Base-by-base conservation (phyloP, 495 filamentous ascomycete species). In the Glutinoglossum americanum region DNA sequence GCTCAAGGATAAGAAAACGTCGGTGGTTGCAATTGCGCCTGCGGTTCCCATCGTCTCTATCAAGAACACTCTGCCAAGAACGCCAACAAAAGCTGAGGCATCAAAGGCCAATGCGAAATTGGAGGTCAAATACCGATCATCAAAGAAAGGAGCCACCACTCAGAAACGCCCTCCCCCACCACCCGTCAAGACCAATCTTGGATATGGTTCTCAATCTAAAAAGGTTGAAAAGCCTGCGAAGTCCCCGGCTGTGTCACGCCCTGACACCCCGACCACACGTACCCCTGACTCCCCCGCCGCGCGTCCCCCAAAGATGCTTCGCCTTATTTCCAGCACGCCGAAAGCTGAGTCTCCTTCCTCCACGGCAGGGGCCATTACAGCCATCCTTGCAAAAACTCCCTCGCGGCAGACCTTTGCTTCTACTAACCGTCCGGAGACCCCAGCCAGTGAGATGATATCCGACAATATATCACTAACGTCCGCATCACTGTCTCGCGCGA, bases 401-500 rank as follows among this genome's bases (percentile, higher is more conserved):
- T 80, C 80, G 5, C 70, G 81, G 15, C 73, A 79, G 60, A 72
- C 80, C 9, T 84, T 81, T 59, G 59, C 82, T 49, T 79, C 81
- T 0, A 64, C 76, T 32, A 78, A 85, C 59, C 72, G 79, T 27
- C 84, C 89, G n/a, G 81, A 80, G 45, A 92, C 89, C 0, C 86
- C 89, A 3, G 80, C 69, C 7, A 84, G 82, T 60, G 89, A 93
- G 60, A 65, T 79, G 4, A 76, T 84, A 25, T 89, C 83, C 0
- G 89, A 95, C 60, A 87, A 74, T 59, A 84, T 85, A 26, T 81
- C 79, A 5, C 75, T 85, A 41, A 80, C 85, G 1, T 90, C 88
- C 10, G 77, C 82, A 1, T 87, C 87, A 4, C 73, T 84, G 19
- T 94, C 89, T n/a, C 78, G 89, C 44, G 80, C 87, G 8, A 88